phyloP scores from a whole-genome alignment of 371 early-diverging fungal species.

The Dinochytrium kinnereticum region DNA sequence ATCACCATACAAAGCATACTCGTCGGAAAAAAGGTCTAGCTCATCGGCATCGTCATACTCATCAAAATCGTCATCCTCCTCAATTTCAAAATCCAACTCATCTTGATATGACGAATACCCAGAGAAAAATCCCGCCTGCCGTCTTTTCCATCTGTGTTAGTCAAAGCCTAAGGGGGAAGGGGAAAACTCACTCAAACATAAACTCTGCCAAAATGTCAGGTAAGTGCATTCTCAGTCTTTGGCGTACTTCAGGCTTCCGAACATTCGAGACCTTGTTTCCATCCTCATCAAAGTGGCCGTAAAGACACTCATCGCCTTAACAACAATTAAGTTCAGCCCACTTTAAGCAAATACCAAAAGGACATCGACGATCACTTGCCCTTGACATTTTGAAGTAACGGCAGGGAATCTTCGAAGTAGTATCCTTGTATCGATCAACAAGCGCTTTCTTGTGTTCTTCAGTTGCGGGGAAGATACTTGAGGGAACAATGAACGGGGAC shows the following conservation, averaged over 20 bases:
- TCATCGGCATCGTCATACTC: not conserved
- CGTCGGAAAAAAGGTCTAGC: not conserved
- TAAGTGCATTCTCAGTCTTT: too few relatives aligned
- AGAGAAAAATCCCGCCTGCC: not conserved
- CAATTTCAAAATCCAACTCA: not conserved
- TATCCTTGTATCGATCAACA: slow-evolving; percentile 46
- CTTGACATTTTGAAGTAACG: slow-evolving; percentile 46
- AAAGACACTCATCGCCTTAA: slow-evolving; percentile 54
- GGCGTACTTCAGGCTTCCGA: too few relatives aligned
- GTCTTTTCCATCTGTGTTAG: not conserved
- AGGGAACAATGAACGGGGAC: slow-evolving; percentile 49
- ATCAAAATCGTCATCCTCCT: not conserved
- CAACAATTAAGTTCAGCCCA: slow-evolving; percentile 42
- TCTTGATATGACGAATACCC: not conserved
- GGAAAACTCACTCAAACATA: too few relatives aligned
- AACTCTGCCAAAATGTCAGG: too few relatives aligned
- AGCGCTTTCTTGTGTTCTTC: slow-evolving; percentile 45
- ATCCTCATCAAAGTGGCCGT: slow-evolving; percentile 44
- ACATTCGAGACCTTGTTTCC: slow-evolving; percentile 25
- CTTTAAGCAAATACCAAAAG: slow-evolving; percentile 7
- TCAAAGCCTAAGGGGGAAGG: too few relatives aligned
- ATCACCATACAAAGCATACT: too few relatives aligned
- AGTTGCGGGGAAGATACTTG: slow-evolving; percentile 44
- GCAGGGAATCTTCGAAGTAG: slow-evolving; percentile 37
- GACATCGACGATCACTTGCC: not conserved